These are phyloP conservation scores for Albizia julibrissin DNA, from an alignment of 306 rosid genomes.

Conservation along the genomic window DNA sequence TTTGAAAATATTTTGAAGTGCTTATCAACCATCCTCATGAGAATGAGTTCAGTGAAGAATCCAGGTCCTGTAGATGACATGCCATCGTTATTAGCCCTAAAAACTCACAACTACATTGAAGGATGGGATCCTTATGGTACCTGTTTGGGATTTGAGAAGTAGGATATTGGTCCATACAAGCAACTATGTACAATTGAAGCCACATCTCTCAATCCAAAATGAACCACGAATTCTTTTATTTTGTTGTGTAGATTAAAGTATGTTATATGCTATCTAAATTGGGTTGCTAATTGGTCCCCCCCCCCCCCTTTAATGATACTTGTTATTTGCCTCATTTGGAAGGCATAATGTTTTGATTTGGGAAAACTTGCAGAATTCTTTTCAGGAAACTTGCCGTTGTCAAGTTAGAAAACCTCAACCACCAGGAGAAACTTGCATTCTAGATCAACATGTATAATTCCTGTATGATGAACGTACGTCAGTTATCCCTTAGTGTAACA, in stretches of 20 bases:
- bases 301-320: background rate
- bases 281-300: background rate
- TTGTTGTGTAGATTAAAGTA: slow-evolving; percentile 76
- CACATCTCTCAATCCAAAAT: slow-evolving; percentile 60
- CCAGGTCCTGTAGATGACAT: slow-evolving; percentile 42
- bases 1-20: slow-evolving; percentile 82
- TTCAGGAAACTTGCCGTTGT: slow-evolving; percentile 76
- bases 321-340: slow-evolving; percentile 17
- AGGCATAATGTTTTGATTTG: slow-evolving; percentile 24
- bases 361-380: slow-evolving; percentile 62
- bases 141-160: slow-evolving; percentile 63
- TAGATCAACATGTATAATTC: slow-evolving; percentile 96
- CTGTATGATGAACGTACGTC: slow-evolving; percentile 87
- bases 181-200: slow-evolving; percentile 61
- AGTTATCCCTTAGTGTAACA: background rate
- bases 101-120: slow-evolving; percentile 38
- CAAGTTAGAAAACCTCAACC: slow-evolving; percentile 64
- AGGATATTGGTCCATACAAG: slow-evolving; percentile 80
- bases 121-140: slow-evolving; percentile 70
- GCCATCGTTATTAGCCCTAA: slow-evolving; percentile 39
- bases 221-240: slow-evolving; percentile 70
- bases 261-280: slow-evolving; percentile 28
- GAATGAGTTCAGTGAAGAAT: slow-evolving; percentile 67
- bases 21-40: slow-evolving; percentile 73
- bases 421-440: slow-evolving; percentile 95